Conservation (phyloP, 805 yeast species). For the Wickerhamomyces chambardii region DNA sequence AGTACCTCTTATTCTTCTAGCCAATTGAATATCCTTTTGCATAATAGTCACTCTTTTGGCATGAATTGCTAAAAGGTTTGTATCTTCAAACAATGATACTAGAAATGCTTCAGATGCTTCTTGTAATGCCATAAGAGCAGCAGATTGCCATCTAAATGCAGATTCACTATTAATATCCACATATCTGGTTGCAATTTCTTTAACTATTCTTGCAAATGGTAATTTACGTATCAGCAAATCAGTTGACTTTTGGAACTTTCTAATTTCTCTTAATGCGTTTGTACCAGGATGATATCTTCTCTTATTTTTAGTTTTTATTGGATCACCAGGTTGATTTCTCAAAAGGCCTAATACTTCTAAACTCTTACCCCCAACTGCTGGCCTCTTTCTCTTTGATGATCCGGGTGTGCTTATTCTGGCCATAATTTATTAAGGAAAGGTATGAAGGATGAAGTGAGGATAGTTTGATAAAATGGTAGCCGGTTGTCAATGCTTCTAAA, state of each 20-base stretch:
- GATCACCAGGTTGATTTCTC: conserved; percentile 49
- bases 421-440: conserved; percentile 1
- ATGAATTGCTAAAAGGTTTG: conserved; percentile 69
- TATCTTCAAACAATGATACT: conserved; percentile 67
- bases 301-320: conserved; percentile 21
- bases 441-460: neutral
- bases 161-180: conserved; percentile 41
- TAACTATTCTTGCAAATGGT: conserved; percentile 71
- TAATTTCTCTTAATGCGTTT: conserved; percentile 56
- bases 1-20: conserved; percentile 66
- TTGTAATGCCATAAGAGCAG: conserved; percentile 69
- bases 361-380: conserved; percentile 7
- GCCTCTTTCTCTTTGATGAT: conserved; percentile 9
- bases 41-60: conserved; percentile 79
- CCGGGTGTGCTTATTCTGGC: conserved; percentile 6
- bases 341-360: conserved; percentile 24
- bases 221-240: conserved; percentile 61
- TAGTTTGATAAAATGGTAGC: too few relatives aligned
- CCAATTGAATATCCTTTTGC: conserved; percentile 77
- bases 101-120: conserved; percentile 78
- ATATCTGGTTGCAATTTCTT: conserved; percentile 56
- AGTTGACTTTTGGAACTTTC: conserved; percentile 58
- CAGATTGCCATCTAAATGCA: conserved; percentile 69
- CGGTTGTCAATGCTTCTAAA: too few relatives aligned
- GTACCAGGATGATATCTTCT: conserved; percentile 53